Evolutionary conservation across 2,329 filamentous ascomycete species (phyloP), one percentile per base, ranked within the genome.

Genomic region (Sarocladium kiliense): DNA sequence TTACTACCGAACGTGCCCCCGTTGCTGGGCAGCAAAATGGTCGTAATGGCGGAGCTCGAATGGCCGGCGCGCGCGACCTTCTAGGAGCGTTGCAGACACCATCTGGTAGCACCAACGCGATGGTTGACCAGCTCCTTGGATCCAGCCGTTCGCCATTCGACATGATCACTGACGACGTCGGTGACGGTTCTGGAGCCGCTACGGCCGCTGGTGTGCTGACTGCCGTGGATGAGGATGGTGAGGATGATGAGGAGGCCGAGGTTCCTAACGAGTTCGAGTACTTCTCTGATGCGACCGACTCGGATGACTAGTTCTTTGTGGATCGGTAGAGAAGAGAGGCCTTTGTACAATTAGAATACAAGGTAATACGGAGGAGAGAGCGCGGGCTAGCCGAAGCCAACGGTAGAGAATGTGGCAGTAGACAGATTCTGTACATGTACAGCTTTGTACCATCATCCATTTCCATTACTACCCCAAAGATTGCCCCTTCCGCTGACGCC

Each of bases 211-310:
- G 87, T 55, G 89, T 95, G 2, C 74, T 96, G 62, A 96, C 88
- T 3, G 87, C 91, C 5, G 84, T 96, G 3, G 92, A 97, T 64
- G 93, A 97, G 70, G 89, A 93, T 63, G 84, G 79, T 10, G 87
- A 90, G 58, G 85, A 79, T 32, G 86, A 82, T 12, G 86, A 88
- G 63, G 89, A 93, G 66, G 89, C 89, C 2, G 74, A 79, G 36
- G 69, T 83, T 6, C 90, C 89, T 4, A 73, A 75, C 11, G 86
- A 89, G 53, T 94, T 94, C 71, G 88, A 93, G 58, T 92, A 94
- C 69, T 85, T 87, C 63, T 86, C 86, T 4, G 88, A 90, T 54
- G 80, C 26, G 18, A 49, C 77, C 2, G 84, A 83, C 44, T 77
- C 77, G 30, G 72, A 76, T 16, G 75, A 77, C 21, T 58, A 58